Evolutionary conservation across 2,329 filamentous ascomycete genomes (phyloP).

Genomic region (Teratosphaeria pseudoeucalypti): DNA sequence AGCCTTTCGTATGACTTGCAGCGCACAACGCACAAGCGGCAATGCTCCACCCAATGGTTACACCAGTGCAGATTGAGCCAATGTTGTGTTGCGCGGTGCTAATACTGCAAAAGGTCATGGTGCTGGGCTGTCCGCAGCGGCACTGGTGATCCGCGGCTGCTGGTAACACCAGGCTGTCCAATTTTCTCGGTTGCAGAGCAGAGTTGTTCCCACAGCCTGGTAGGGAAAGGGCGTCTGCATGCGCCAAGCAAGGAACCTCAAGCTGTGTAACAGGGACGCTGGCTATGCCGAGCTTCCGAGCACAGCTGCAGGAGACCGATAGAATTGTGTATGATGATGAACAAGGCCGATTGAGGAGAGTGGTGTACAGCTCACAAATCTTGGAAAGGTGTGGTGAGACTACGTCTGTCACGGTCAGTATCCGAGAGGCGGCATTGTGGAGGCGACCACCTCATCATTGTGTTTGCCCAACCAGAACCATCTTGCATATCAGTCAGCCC

Average conservation of each 20-base stretch:
- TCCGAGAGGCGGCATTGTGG: not conserved
- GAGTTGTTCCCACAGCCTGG: not conserved
- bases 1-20: not conserved
- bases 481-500: not conserved
- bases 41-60: not conserved
- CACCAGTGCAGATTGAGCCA: not conserved
- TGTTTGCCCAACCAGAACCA: not conserved
- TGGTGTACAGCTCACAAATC: not conserved
- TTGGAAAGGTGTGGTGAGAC: not conserved
- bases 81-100: not conserved
- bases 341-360: not conserved
- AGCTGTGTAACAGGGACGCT: not conserved
- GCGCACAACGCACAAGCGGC: not conserved
- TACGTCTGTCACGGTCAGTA: not conserved
- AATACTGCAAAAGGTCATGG: not conserved
- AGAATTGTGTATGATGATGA: not conserved
- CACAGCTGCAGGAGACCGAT: not conserved
- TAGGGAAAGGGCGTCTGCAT: not conserved
- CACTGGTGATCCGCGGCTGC: not conserved
- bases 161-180: not conserved
- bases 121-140: not conserved
- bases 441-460: not conserved
- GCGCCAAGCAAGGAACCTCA: not conserved
- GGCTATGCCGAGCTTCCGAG: not conserved
- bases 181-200: not conserved